Conservation (phyloP, 768 basidiomycete genomes). For the Pleurotus eryngii region DNA sequence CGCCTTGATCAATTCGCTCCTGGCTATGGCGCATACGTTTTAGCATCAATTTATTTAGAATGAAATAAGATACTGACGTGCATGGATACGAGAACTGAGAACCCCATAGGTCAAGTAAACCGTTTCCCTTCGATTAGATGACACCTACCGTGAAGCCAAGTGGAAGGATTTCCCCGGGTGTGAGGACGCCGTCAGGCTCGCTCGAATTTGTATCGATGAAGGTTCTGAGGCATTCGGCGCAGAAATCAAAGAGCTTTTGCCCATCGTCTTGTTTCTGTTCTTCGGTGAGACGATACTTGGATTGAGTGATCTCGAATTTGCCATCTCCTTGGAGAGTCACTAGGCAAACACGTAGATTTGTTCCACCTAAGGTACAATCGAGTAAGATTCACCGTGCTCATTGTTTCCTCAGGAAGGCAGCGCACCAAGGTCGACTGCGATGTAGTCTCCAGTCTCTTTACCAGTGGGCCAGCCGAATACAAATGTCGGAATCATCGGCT, state of each 20-base stretch:
- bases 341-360: conserved; percentile 97
- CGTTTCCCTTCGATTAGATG: not conserved
- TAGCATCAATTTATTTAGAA: not conserved
- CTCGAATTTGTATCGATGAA: conserved; percentile 78
- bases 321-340: conserved; percentile 90
- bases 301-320: conserved; percentile 96
- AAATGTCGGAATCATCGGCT: conserved; percentile 97
- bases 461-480: conserved; percentile 96
- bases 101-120: conserved; percentile 8
- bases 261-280: conserved; percentile 99
- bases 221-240: conserved; percentile 86
- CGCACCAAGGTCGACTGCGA: conserved; percentile 86
- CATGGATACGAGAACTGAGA: conserved; percentile 92
- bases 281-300: conserved; percentile 94
- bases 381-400: conserved; percentile 2
- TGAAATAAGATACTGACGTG: conserved; percentile 51
- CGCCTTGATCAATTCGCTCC: conserved; percentile 88
- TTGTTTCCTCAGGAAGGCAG: conserved; percentile 7
- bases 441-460: conserved; percentile 82
- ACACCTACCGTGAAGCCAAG: conserved; percentile 90
- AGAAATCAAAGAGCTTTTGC: conserved; percentile 94
- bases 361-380: conserved; percentile 58
- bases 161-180: conserved; percentile 60
- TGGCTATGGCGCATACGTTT: conserved; percentile 51
- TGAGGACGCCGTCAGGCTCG: conserved; percentile 42